phyloP scores from a whole-genome alignment of 1,284 basidiomycete genomes.

The Sanghuangporus sanghuang region DNA sequence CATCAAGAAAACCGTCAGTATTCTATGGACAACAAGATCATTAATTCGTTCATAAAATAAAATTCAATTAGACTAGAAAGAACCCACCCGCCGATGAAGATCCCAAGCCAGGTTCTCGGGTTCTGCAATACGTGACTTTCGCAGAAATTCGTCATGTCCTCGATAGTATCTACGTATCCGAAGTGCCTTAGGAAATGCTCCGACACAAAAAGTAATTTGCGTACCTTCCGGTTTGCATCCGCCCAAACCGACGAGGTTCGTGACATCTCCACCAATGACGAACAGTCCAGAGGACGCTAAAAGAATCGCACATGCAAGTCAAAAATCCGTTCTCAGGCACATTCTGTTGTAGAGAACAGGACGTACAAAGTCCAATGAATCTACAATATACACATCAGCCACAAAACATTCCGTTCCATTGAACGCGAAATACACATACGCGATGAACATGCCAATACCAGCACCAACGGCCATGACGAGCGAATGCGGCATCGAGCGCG shows the following conservation, averaged over 20 bases:
- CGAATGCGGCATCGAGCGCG: constrained; percentile 83
- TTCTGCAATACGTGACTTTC: constrained; percentile 60
- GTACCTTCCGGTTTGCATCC: constrained; percentile 61
- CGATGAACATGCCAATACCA: constrained; percentile 84
- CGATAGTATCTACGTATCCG: constrained; percentile 29
- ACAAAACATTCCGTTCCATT: constrained; percentile 28
- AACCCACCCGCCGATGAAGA: constrained; percentile 77
- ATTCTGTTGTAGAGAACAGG: not conserved
- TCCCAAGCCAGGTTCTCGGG: constrained; percentile 85
- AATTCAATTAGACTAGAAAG: not conserved
- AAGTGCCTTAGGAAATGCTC: not conserved
- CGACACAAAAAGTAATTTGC: constrained; percentile 7
- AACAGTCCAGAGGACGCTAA: constrained; percentile 62
- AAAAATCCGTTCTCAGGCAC: not conserved
- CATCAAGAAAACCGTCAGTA: constrained; percentile 76
- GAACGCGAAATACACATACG: constrained; percentile 30
- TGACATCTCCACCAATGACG: constrained; percentile 71
- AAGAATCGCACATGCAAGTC: not conserved
- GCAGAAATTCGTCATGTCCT: constrained; percentile 56
- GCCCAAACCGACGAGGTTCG: constrained; percentile 75
- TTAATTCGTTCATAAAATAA: not conserved
- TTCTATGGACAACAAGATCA: constrained; percentile 30
- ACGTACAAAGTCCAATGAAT: constrained; percentile 62
- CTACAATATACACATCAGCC: not conserved
- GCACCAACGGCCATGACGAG: constrained; percentile 81